Base-by-base conservation (phyloP, 2,329 filamentous ascomycete species). In the Capronia epimyces region DNA sequence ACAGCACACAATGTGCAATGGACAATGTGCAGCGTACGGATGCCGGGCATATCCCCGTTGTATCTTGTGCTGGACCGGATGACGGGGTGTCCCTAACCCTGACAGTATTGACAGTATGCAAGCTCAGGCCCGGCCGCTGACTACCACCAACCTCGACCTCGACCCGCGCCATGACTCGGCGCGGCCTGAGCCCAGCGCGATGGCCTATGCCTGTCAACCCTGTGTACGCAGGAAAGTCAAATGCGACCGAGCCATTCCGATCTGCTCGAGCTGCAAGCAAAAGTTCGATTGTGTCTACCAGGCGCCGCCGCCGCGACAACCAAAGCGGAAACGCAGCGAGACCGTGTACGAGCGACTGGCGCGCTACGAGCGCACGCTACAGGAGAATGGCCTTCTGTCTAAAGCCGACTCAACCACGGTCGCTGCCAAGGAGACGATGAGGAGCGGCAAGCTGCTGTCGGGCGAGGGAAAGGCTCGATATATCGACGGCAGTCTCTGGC, bases 251-350 rank as follows among this genome's bases (percentile, higher is more conserved):
- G 15, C 24, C 10, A 31, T 16, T 9, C 41, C 41, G 9, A 15
- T 20, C 2, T 43, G 41, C 27, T 25, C 41, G 16, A 29, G 22
- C 41, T 43, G 41, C 27, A 43, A 43, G 24, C 15, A 13, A 10
- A 43, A 43, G 41, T 10, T 42, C 4, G 41, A 43, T n/a, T 43
- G 41, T 15, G 9, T 43, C 41, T 43, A 43, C 15, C 22, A 43
- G 24, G 41, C 41, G 21, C 41, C 41, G 20, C 15, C 15, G 18
- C 21, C 41, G 9, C 41, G 41, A 3, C 41, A 22, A 10, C 41
- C 22, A 4, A 43, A 43, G 24, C 21, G 41, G 22, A 43, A 43
- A 16, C 41, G 24, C 22, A 43, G 24, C 41, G 41, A 43, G 13
- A 43, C 24, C 15, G 41, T 29, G 5, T 18, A 29, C 20, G 20